These are phyloP conservation scores for Microascus cirrosus DNA, from an alignment of 2,329 filamentous ascomycete species.

Conservation along the genomic window DNA sequence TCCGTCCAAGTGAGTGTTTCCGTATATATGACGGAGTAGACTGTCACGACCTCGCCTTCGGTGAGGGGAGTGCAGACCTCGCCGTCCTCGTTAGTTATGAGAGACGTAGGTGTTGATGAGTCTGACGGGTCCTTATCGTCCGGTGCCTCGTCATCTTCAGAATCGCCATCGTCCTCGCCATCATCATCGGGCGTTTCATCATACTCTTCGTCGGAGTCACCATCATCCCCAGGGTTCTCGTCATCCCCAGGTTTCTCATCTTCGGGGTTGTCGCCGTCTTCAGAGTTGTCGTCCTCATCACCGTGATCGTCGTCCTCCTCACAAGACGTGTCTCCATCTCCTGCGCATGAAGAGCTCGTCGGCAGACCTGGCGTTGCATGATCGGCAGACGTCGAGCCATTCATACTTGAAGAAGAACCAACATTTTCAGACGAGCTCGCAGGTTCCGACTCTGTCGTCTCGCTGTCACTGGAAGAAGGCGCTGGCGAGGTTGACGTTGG, in stretches of 20 bases:
- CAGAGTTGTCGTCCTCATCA: too few species aligned
- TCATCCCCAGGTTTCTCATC: too few species aligned
- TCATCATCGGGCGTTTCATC: background rate
- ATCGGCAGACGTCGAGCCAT: background rate
- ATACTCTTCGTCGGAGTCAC: background rate
- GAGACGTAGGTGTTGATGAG: background rate
- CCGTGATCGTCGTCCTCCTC: too few species aligned
- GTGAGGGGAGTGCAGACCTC: constrained; percentile 19
- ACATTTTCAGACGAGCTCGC: background rate
- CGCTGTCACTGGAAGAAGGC: background rate
- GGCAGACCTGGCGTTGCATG: background rate
- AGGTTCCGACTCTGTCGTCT: background rate
- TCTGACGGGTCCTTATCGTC: background rate
- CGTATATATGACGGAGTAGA: constrained; percentile 35
- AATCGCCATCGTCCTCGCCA: background rate
- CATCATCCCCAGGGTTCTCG: background rate
- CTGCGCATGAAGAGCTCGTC: background rate
- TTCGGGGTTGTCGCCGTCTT: too few species aligned
- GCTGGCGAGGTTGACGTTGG: background rate
- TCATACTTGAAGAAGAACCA: background rate
- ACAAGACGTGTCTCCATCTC: background rate
- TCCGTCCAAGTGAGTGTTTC: constrained; percentile 37
- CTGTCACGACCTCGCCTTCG: constrained; percentile 18
- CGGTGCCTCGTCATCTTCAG: background rate
- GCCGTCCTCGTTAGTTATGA: background rate